Evolutionary conservation across 2,329 filamentous ascomycete species (phyloP).

Genomic region (Aureobasidium subglaciale): DNA sequence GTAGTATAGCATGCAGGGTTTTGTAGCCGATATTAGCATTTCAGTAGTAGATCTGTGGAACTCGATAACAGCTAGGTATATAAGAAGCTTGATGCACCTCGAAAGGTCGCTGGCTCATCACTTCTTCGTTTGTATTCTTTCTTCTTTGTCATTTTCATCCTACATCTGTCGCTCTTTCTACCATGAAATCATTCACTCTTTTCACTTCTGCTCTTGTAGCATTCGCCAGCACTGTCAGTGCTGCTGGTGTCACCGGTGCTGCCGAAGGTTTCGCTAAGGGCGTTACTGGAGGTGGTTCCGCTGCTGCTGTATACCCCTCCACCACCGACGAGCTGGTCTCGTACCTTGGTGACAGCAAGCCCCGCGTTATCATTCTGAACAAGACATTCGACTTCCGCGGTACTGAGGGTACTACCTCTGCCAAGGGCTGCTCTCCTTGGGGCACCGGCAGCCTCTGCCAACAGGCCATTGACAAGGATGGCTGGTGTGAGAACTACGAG

Average conservation of each 20-base stretch:
- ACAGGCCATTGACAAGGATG: conserved; percentile 50
- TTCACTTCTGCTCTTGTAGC: conserved; percentile 17
- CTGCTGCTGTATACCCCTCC: conserved; percentile 47
- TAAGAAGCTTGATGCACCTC: not conserved
- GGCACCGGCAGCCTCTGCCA: conserved; percentile 48
- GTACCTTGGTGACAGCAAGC: conserved; percentile 48
- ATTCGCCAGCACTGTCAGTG: conserved; percentile 20
- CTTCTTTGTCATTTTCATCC: not conserved
- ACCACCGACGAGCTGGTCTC: conserved; percentile 50
- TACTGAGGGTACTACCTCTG: conserved; percentile 45
- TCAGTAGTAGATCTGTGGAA: not conserved
- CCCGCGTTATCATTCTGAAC: conserved; percentile 53
- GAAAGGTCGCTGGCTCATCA: not conserved
- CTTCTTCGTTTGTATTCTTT: conserved; percentile 7
- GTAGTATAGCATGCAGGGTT: not conserved
- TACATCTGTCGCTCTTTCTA: conserved; percentile 7
- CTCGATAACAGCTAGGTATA: not conserved
- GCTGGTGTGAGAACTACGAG: conserved; percentile 42
- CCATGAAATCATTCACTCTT: conserved; percentile 23
- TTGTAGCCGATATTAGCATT: conserved; percentile 5
- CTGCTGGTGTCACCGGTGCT: conserved; percentile 28
- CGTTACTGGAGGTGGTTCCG: conserved; percentile 53
- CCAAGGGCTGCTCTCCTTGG: conserved; percentile 51
- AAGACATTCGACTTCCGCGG: conserved; percentile 49
- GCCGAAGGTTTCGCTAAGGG: conserved; percentile 46